Evolutionary conservation across 164 flowering plant genomes (phyloP).

Genomic region (Nelumbo lutea): DNA sequence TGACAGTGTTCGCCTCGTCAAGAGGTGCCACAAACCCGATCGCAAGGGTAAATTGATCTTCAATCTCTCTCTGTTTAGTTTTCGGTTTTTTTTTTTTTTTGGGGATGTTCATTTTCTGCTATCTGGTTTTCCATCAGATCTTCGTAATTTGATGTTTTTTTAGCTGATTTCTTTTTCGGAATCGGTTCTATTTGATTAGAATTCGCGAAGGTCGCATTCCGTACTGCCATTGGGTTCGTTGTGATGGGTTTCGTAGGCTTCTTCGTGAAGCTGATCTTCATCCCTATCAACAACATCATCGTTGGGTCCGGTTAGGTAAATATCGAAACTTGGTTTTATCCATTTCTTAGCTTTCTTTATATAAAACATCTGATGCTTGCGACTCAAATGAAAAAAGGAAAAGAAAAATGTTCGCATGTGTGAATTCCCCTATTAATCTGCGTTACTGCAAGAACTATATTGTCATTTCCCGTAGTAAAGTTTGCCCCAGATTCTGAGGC

Average conservation of each 20-base stretch:
- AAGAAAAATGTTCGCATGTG: too few relatives aligned
- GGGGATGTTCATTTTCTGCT: background rate
- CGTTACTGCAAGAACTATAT: too few relatives aligned
- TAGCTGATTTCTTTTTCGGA: background rate
- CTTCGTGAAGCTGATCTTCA: slow-evolving; percentile 72
- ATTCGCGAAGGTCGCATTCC: slow-evolving; percentile 63
- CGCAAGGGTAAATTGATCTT: slow-evolving; percentile 38
- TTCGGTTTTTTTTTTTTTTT: too few relatives aligned
- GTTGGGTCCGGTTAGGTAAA: slow-evolving; percentile 57
- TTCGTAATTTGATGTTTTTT: background rate
- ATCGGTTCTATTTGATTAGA: slow-evolving; percentile 25
- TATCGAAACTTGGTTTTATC: background rate
- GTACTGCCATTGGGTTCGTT: slow-evolving; percentile 72
- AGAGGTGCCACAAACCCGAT: slow-evolving; percentile 69
- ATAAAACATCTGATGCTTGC: too few relatives aligned
- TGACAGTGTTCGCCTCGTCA: slow-evolving; percentile 61
- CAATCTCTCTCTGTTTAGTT: background rate
- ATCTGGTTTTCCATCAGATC: slow-evolving; percentile 2
- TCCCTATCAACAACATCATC: slow-evolving; percentile 73
- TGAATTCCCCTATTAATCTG: too few relatives aligned
- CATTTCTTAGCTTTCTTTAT: background rate
- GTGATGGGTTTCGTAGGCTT: slow-evolving; percentile 82
- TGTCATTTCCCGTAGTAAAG: too few relatives aligned
- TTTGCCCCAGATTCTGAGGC: too few relatives aligned
- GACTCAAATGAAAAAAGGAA: too few relatives aligned